A percentile compares a stretch with the other conserved stretches of the same genome.
These are phyloP conservation scores for Chaetomidium leptoderma DNA, from an alignment of 495 filamentous ascomycete species.

Conservation along the genomic window DNA sequence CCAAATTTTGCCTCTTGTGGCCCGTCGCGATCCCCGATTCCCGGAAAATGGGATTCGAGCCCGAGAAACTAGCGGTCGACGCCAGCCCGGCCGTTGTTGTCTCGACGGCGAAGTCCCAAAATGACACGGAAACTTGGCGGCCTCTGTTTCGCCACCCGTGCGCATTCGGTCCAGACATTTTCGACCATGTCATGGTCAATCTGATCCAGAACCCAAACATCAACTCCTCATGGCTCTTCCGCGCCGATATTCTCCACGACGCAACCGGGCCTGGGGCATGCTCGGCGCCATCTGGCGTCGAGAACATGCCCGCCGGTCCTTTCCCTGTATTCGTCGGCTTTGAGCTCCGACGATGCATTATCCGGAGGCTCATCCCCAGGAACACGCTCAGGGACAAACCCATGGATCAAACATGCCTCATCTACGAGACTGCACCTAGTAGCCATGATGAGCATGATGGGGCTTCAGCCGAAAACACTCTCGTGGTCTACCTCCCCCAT, in stretches of 20 bases:
- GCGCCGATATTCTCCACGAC: slow-evolving; percentile 74
- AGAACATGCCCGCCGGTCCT: background rate
- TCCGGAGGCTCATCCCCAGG: slow-evolving; percentile 73
- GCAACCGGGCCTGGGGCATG: slow-evolving; percentile 26
- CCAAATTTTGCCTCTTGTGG: background rate
- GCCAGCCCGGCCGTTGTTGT: slow-evolving; percentile 26
- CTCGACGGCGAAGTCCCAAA: slow-evolving; percentile 19
- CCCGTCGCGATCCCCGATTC: background rate
- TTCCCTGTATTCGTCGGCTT: slow-evolving; percentile 29
- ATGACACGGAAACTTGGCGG: slow-evolving; percentile 38
- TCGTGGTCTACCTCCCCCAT: slow-evolving; percentile 81
- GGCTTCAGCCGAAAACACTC: slow-evolving; percentile 33
- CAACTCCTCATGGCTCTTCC: slow-evolving; percentile 75
- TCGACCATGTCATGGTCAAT: slow-evolving; percentile 62
- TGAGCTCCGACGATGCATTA: slow-evolving; percentile 43
- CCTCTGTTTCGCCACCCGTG: slow-evolving; percentile 51
- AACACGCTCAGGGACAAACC: slow-evolving; percentile 70
- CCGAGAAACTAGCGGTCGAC: slow-evolving; percentile 35
- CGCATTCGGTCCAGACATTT: slow-evolving; percentile 55
- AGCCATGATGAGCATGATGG: background rate
- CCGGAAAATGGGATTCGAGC: slow-evolving; percentile 23
- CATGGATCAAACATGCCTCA: slow-evolving; percentile 74
- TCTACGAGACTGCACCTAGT: slow-evolving; percentile 45
- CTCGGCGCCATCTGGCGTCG: background rate
- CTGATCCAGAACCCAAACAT: slow-evolving; percentile 82